phyloP scores from a whole-genome alignment of 2,329 filamentous ascomycete species.

The Immersiporthe knoxdaviesiana region DNA sequence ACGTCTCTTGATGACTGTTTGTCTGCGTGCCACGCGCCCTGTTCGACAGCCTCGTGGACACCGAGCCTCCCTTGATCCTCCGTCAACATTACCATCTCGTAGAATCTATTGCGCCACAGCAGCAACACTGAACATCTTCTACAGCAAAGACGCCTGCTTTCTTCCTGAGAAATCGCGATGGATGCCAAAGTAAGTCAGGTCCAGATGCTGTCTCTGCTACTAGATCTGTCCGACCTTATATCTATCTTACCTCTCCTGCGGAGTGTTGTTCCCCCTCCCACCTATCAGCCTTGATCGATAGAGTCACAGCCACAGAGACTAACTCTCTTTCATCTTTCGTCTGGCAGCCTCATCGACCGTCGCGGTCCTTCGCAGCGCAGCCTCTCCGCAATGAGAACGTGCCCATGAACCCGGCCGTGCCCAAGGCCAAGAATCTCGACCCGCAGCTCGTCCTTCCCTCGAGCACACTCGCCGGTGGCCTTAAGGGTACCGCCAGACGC shows the following conservation, averaged over 20 bases:
- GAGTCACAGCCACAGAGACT: slow-evolving; percentile 14
- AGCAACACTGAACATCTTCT: slow-evolving; percentile 29
- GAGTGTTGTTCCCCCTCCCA: not conserved
- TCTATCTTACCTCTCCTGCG: not conserved
- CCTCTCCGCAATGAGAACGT: slow-evolving; percentile 69
- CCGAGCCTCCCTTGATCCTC: not conserved
- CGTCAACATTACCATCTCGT: slow-evolving; percentile 18
- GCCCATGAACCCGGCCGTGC: slow-evolving; percentile 13
- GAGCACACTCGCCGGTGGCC: slow-evolving; percentile 52
- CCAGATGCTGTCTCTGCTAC: slow-evolving; percentile 14
- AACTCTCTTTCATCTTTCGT: slow-evolving; percentile 31
- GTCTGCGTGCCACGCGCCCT: slow-evolving; percentile 6
- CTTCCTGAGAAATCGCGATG: slow-evolving; percentile 37
- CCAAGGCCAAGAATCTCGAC: slow-evolving; percentile 18
- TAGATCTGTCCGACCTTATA: not conserved
- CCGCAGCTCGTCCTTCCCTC: slow-evolving; percentile 31
- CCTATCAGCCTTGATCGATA: not conserved
- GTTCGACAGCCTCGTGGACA: slow-evolving; percentile 7
- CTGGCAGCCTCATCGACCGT: slow-evolving; percentile 69
- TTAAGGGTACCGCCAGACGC: slow-evolving; percentile 72
- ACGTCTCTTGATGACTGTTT: slow-evolving; percentile 13
- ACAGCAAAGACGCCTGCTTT: slow-evolving; percentile 7
- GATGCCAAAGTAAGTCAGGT: slow-evolving; percentile 45
- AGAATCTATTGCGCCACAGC: slow-evolving; percentile 27
- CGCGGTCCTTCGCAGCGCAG: slow-evolving; percentile 49